phyloP scores from a whole-genome alignment of 371 early-diverging fungal species.

The Neoconidiobolus thromboides region DNA sequence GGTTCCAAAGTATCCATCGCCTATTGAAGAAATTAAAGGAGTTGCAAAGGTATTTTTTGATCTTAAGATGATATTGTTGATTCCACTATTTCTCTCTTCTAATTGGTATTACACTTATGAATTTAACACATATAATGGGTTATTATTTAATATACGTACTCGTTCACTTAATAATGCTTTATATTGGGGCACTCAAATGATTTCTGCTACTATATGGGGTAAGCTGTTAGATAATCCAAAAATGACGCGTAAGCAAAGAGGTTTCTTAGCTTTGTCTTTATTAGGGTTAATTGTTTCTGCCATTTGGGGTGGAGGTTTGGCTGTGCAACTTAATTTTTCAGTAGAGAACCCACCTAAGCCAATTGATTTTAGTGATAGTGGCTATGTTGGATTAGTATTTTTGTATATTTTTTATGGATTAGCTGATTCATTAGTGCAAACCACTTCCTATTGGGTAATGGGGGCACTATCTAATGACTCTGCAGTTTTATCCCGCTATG shows the following conservation, averaged over 20 bases:
- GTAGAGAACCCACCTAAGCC: slow-evolving; percentile 1
- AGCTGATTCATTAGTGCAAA: not conserved
- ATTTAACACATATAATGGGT: slow-evolving; percentile 23
- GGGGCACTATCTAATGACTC: slow-evolving; percentile 54
- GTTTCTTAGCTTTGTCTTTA: slow-evolving; percentile 22
- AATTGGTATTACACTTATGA: slow-evolving; percentile 63
- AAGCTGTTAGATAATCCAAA: slow-evolving; percentile 25
- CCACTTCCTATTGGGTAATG: slow-evolving; percentile 32
- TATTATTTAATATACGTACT: slow-evolving; percentile 33
- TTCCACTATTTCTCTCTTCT: slow-evolving; percentile 48
- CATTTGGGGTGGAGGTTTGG: slow-evolving; percentile 38
- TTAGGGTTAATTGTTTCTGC: slow-evolving; percentile 22
- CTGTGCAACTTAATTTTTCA: slow-evolving; percentile 28
- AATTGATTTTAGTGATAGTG: not conserved
- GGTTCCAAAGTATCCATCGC: slow-evolving; percentile 22
- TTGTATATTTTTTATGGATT: slow-evolving; percentile 2
- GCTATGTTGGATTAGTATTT: slow-evolving; percentile 29
- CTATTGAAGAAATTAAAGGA: slow-evolving; percentile 28
- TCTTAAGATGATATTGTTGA: slow-evolving; percentile 30
- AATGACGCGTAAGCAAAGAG: slow-evolving; percentile 27
- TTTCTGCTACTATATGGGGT: slow-evolving; percentile 32
- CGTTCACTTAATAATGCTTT: slow-evolving; percentile 40
- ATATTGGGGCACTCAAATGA: slow-evolving; percentile 50
- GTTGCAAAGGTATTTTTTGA: slow-evolving; percentile 38
- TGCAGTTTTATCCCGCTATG: slow-evolving; percentile 39